Evolutionary conservation across 495 filamentous ascomycete genomes (phyloP).

Genomic region (Podospora appendiculata): DNA sequence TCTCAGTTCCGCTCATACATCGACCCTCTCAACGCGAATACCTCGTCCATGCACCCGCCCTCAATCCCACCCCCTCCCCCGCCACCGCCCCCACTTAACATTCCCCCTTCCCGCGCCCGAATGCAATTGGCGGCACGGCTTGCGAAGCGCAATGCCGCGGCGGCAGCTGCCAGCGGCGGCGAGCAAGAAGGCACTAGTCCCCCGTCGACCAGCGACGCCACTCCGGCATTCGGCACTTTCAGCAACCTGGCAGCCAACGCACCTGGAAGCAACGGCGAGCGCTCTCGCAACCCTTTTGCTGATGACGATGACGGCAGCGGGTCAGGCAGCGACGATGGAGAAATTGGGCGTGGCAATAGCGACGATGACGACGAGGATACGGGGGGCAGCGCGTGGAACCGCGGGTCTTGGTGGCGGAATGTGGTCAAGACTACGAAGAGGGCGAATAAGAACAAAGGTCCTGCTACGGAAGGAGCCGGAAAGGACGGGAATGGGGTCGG

Average conservation of each 20-base stretch:
- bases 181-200: slow-evolving; percentile 13
- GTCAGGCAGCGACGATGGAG: slow-evolving; percentile 19
- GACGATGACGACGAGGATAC: slow-evolving; percentile 6
- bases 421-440: slow-evolving; percentile 24
- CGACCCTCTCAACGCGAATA: slow-evolving; percentile 34
- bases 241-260: not conserved
- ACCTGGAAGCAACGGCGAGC: slow-evolving; percentile 11
- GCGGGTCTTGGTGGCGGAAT: slow-evolving; percentile 40
- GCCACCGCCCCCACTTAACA: slow-evolving; percentile 61
- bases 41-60: slow-evolving; percentile 37
- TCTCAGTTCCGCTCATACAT: slow-evolving; percentile 43
- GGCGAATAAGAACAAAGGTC: not conserved
- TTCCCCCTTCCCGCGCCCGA: slow-evolving; percentile 78
- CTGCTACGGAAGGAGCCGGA: not conserved
- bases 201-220: slow-evolving; percentile 13
- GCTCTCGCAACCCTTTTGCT: slow-evolving; percentile 39
- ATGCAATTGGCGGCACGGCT: slow-evolving; percentile 77
- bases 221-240: no score
- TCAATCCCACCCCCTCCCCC: slow-evolving; percentile 45
- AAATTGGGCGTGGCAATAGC: slow-evolving; percentile 16
- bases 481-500: slow-evolving; percentile 3
- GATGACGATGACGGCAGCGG: slow-evolving; percentile 33
- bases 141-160: slow-evolving; percentile 57
- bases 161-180: slow-evolving; percentile 24
- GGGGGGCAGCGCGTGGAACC: slow-evolving; percentile 22